Evolutionary conservation across 2,329 filamentous ascomycete genomes (phyloP).

Genomic region (Trichocomaceae sp.): DNA sequence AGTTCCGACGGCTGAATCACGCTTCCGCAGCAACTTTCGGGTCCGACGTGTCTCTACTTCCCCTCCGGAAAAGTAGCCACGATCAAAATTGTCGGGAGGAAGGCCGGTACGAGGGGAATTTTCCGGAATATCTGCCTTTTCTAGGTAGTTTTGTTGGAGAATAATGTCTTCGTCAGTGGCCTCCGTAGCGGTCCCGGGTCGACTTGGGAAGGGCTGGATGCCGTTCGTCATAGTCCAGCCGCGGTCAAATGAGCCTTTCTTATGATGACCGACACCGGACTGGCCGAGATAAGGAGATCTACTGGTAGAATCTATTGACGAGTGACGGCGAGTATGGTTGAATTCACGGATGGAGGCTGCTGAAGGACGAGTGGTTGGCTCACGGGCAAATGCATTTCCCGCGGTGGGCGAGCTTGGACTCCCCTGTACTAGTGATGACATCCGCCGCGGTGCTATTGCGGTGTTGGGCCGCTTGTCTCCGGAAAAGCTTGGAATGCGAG

Average conservation of each 20-base stretch:
- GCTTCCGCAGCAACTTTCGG: slow-evolving; percentile 75
- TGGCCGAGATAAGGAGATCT: slow-evolving; percentile 23
- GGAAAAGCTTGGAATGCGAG: slow-evolving; percentile 38
- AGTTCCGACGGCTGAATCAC: slow-evolving; percentile 38
- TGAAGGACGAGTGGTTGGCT: slow-evolving; percentile 54
- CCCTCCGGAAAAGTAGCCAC: slow-evolving; percentile 88
- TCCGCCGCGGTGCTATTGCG: slow-evolving; percentile 24
- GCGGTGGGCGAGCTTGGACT: slow-evolving; percentile 39
- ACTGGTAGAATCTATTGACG: slow-evolving; percentile 67
- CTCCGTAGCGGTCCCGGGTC: slow-evolving; percentile 30
- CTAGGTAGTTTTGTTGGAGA: slow-evolving; percentile 17
- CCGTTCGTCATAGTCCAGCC: slow-evolving; percentile 50
- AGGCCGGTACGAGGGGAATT: slow-evolving; percentile 19
- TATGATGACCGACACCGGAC: slow-evolving; percentile 41
- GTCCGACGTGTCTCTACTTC: slow-evolving; percentile 67
- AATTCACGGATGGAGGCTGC: slow-evolving; percentile 75
- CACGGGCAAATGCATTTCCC: slow-evolving; percentile 37
- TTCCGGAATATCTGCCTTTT: slow-evolving; percentile 5
- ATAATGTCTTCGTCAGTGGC: slow-evolving; percentile 18
- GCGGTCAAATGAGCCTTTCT: slow-evolving; percentile 54
- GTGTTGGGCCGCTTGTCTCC: slow-evolving; percentile 24
- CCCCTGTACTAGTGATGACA: slow-evolving; percentile 22
- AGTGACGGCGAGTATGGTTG: slow-evolving; percentile 79
- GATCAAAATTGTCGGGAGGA: slow-evolving; percentile 59
- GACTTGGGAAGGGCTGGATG: slow-evolving; percentile 26